Conservation (phyloP, 1,284 basidiomycete genomes). For the Tilletia walkeri region DNA sequence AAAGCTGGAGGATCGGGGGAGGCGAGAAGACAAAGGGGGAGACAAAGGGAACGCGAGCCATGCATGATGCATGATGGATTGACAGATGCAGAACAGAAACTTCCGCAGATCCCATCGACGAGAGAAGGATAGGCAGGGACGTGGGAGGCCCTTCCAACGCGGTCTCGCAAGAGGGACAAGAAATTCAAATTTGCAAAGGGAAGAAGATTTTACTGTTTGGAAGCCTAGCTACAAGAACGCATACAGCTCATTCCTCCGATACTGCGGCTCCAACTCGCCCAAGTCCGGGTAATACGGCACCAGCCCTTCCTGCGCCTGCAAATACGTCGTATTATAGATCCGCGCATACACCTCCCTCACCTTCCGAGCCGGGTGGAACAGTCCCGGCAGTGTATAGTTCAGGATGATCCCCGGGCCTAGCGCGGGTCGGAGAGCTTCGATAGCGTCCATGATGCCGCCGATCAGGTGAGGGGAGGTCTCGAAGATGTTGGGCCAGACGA, state of each 20-base stretch:
- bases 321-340: constrained; percentile 68
- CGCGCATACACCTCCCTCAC: constrained; percentile 87
- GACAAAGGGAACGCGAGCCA: no score
- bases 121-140: no score
- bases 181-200: constrained; percentile 59
- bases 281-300: constrained; percentile 83
- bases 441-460: constrained; percentile 69
- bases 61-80: no score
- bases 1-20: no score
- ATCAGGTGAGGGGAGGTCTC: constrained; percentile 98
- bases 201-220: constrained; percentile 66
- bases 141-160: no score
- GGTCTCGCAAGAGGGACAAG: no score
- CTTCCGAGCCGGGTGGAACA: constrained; percentile 75
- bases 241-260: constrained; percentile 44
- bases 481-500: constrained; percentile 98
- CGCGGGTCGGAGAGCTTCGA: constrained; percentile 94
- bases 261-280: constrained; percentile 46
- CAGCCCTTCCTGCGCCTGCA: constrained; percentile 82
- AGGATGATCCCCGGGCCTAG: constrained; percentile 89
- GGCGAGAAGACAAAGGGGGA: no score
- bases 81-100: no score
- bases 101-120: no score
- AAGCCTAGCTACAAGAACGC: constrained; percentile 67
- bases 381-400: constrained; percentile 65